These are phyloP conservation scores for Catharanthus roseus DNA, from an alignment of 257 asterid genomes.

Conservation along the genomic window DNA sequence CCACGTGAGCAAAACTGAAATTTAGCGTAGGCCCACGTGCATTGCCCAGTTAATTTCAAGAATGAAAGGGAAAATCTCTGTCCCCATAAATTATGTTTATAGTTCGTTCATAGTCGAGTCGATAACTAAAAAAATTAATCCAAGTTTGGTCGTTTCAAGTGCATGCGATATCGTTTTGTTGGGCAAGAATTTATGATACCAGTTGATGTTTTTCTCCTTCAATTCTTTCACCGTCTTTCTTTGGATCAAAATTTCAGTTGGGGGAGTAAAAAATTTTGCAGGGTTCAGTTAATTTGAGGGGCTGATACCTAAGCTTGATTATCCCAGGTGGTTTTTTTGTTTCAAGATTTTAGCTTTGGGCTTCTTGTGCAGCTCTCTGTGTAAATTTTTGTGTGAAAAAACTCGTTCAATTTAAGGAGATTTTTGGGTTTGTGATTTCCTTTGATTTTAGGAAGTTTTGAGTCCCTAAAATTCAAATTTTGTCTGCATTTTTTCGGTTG, in stretches of 20 bases:
- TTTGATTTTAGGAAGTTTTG: not conserved
- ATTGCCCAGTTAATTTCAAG: not conserved
- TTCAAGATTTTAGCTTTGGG: not conserved
- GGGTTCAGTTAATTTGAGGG: not conserved
- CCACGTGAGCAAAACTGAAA: not conserved
- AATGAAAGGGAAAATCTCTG: not conserved
- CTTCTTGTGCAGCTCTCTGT: not conserved
- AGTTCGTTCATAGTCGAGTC: too few species aligned
- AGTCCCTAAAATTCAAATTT: not conserved
- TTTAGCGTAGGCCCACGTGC: not conserved
- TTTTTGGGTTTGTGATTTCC: not conserved
- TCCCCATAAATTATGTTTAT: not conserved
- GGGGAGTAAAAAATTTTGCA: not conserved
- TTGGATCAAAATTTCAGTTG: not conserved
- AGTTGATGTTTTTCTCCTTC: not conserved
- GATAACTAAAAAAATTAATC: not conserved
- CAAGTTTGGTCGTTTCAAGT: not conserved
- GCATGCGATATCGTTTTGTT: not conserved
- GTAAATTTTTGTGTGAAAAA: not conserved
- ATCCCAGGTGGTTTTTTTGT: not conserved
- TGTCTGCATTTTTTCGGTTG: not conserved
- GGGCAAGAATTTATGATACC: not conserved
- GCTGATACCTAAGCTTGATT: not conserved
- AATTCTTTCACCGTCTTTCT: not conserved
- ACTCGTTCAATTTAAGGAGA: not conserved